phyloP scores from a whole-genome alignment of 768 basidiomycete species.

The Suillus americanus region DNA sequence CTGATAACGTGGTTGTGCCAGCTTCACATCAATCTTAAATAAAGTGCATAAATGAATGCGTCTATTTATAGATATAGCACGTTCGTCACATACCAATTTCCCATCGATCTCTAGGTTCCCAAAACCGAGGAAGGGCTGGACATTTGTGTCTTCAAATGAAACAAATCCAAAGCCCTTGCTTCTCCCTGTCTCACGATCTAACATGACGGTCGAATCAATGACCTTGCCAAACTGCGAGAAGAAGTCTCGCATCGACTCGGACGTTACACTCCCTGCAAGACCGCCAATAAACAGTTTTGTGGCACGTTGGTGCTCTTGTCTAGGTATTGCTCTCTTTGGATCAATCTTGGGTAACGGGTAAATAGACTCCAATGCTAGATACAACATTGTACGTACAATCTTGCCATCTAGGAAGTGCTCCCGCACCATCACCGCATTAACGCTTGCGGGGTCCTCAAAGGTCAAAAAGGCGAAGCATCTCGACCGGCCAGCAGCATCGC shows the following conservation, averaged over 20 bases:
- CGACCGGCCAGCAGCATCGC: conserved; percentile 91
- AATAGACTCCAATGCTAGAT: conserved; percentile 12
- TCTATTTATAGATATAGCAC: not conserved
- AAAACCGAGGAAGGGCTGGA: conserved; percentile 84
- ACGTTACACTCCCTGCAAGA: conserved; percentile 87
- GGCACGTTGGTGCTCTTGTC: conserved; percentile 90
- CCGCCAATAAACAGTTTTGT: conserved; percentile 97
- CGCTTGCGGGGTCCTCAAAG: conserved; percentile 89
- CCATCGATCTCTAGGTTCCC: conserved; percentile 93
- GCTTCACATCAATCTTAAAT: conserved; percentile 90
- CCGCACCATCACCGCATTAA: conserved; percentile 93
- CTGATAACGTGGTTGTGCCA: conserved; percentile 89
- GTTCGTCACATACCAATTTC: conserved; percentile 70
- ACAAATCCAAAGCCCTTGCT: conserved; percentile 99
- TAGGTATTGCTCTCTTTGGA: conserved; percentile 97
- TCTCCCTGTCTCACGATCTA: conserved; percentile 91
- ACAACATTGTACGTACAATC: conserved; percentile 64
- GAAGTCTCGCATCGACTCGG: conserved; percentile 90
- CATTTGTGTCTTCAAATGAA: conserved; percentile 90
- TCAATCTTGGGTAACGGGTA: conserved; percentile 72
- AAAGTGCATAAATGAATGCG: not conserved
- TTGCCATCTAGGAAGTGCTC: conserved; percentile 97
- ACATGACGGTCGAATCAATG: conserved; percentile 98
- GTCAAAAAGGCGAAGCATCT: conserved; percentile 98
- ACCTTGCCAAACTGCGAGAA: conserved; percentile 95